Percentiles rank a stretch among this genome's conserved stretches.
Evolutionary conservation across 202 grass and related monocot species (phyloP).

Genomic region (Eragrostis tef): DNA sequence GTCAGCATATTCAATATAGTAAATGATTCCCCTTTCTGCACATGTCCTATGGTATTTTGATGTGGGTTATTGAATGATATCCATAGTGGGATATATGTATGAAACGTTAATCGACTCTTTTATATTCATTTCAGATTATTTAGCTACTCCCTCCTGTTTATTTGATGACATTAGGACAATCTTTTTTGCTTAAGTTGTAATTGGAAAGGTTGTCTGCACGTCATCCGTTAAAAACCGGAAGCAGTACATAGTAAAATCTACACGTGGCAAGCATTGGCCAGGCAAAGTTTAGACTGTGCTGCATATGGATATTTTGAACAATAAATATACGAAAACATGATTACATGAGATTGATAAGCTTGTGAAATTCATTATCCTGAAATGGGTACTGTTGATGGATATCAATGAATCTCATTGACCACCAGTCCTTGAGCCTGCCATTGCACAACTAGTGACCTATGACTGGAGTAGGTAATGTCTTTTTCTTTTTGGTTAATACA

Average conservation of each 20-base stretch:
- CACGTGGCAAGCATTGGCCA: background rate
- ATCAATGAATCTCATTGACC: background rate
- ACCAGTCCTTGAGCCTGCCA: background rate
- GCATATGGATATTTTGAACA: background rate
- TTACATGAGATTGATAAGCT: background rate
- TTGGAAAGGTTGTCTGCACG: too few species aligned
- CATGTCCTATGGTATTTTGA: background rate
- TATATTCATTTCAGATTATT: constrained; percentile 2
- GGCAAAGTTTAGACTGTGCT: background rate
- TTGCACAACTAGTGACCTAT: constrained; percentile 1
- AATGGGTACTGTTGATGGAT: background rate
- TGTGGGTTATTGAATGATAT: constrained; percentile 12
- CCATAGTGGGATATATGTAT: constrained; percentile 6
- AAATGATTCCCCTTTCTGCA: constrained; percentile 16
- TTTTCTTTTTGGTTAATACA: background rate
- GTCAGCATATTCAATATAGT: constrained; percentile 22
- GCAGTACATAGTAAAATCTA: constrained; percentile 2
- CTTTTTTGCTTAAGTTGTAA: too few species aligned
- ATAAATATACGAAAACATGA: background rate
- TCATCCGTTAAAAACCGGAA: too few species aligned
- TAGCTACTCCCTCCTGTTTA: too few species aligned
- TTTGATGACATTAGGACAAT: too few species aligned
- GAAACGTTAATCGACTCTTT: background rate
- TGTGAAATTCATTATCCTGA: background rate
- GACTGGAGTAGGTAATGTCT: background rate